These are phyloP conservation scores for Tinospora cordifolia DNA, from an alignment of 164 flowering plant species.

Conservation along the genomic window DNA sequence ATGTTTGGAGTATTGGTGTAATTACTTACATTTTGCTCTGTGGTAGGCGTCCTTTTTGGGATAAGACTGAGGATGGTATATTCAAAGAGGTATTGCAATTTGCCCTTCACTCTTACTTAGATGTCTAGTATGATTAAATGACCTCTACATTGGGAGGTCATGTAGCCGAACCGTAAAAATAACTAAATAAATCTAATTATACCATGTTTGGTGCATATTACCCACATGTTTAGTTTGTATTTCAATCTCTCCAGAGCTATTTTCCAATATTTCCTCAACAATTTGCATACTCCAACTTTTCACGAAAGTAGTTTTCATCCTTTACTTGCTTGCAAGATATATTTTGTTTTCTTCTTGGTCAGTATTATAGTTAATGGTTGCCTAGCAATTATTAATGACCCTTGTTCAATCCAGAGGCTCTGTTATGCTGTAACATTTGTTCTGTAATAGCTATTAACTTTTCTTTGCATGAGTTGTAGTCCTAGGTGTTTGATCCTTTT, in stretches of 20 bases:
- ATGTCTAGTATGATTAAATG: background rate
- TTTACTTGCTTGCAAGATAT: too few relatives aligned
- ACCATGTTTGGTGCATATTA: background rate
- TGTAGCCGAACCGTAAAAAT: background rate
- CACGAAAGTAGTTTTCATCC: too few relatives aligned
- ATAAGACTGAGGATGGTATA: conserved; percentile 96
- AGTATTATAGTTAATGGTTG: too few relatives aligned
- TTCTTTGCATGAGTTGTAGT: too few relatives aligned
- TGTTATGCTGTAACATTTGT: too few relatives aligned
- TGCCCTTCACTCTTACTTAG: background rate
- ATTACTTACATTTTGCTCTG: conserved; percentile 97
- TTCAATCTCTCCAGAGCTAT: background rate
- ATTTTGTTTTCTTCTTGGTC: too few relatives aligned
- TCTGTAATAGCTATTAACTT: too few relatives aligned
- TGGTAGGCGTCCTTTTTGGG: conserved; percentile 98
- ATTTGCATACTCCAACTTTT: background rate
- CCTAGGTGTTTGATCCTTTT: too few relatives aligned
- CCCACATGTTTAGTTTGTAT: background rate
- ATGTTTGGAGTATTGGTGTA: conserved; percentile 99
- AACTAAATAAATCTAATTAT: background rate
- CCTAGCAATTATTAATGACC: too few relatives aligned
- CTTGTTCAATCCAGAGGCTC: too few relatives aligned
- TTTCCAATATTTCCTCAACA: background rate
- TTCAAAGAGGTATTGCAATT: conserved; percentile 70
- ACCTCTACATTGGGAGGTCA: background rate